Evolutionary conservation across 495 filamentous ascomycete genomes (phyloP).

Genomic region (Chaetomium cochliodes): DNA sequence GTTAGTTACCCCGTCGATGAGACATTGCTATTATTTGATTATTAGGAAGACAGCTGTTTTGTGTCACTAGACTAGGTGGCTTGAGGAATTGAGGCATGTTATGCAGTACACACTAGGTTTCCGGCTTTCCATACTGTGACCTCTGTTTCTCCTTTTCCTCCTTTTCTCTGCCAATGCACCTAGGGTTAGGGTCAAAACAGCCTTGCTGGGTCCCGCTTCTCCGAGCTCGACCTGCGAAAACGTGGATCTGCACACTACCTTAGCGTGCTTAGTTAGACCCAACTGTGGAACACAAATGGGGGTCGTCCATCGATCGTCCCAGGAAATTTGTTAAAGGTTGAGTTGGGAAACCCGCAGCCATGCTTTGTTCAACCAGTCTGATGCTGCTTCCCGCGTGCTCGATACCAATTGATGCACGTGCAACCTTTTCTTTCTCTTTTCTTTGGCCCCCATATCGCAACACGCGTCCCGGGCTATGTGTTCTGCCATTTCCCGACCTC

Average conservation of each 20-base stretch:
- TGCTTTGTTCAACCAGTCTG: not conserved
- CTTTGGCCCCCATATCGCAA: not conserved
- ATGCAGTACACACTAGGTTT: no score
- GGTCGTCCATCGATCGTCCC: no score
- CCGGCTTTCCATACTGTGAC: no score
- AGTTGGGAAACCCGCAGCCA: not conserved
- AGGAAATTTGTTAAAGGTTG: no score
- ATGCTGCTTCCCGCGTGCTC: not conserved
- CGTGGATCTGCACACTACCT: no score
- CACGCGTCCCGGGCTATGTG: not conserved
- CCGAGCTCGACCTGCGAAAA: no score
- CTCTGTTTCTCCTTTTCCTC: no score
- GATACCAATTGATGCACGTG: not conserved
- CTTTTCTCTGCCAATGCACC: no score
- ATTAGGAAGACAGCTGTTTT: not conserved
- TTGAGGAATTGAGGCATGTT: not conserved
- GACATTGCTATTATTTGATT: not conserved
- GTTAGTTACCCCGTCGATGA: not conserved
- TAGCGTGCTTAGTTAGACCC: no score
- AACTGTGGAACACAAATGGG: no score
- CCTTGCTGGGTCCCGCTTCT: no score
- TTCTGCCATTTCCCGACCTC: not conserved
- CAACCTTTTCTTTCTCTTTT: not conserved
- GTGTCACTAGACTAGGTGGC: not conserved
- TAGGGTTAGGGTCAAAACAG: no score